These are phyloP conservation scores for Vitis hybrid DNA, from an alignment of 177 flowering plant genomes.

Conservation along the genomic window DNA sequence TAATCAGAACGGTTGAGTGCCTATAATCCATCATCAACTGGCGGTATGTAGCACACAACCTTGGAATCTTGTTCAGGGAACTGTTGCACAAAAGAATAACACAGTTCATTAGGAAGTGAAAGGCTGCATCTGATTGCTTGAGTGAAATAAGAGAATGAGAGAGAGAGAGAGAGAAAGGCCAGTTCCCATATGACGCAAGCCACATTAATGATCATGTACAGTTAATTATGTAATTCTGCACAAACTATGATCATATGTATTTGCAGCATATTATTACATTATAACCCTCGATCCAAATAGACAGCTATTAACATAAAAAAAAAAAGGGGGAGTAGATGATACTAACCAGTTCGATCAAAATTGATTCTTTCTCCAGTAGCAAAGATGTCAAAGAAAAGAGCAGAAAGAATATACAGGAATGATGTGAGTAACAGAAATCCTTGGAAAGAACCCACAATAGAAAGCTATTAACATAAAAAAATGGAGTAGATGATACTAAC, in stretches of 20 bases:
- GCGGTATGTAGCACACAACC: background rate
- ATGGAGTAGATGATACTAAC: conserved; percentile 22
- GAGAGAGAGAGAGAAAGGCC: too few species aligned
- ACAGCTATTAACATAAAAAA: too few species aligned
- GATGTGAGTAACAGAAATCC: conserved; percentile 86
- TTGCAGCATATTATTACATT: too few species aligned
- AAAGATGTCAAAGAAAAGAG: conserved; percentile 69
- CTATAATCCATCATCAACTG: conserved; percentile 1
- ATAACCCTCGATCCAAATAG: conserved; percentile 2
- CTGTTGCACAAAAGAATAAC: background rate
- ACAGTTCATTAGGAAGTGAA: too few species aligned
- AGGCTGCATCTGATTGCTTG: too few species aligned
- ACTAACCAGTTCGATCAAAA: conserved; percentile 64
- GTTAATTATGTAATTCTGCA: too few species aligned
- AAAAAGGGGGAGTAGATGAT: conserved; percentile 26
- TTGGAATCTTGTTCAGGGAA: conserved; percentile 5
- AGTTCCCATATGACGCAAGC: too few species aligned
- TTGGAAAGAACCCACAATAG: conserved; percentile 71
- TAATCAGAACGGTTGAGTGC: conserved; percentile 1
- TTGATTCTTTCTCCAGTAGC: conserved; percentile 86
- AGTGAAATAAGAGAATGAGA: too few species aligned
- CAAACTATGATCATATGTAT: too few species aligned
- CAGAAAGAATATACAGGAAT: conserved; percentile 64
- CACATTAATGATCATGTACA: too few species aligned
- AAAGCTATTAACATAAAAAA: too few species aligned